These are phyloP conservation scores for Cyberlindnera galapagoensis DNA, from an alignment of 805 yeast genomes.

Conservation along the genomic window DNA sequence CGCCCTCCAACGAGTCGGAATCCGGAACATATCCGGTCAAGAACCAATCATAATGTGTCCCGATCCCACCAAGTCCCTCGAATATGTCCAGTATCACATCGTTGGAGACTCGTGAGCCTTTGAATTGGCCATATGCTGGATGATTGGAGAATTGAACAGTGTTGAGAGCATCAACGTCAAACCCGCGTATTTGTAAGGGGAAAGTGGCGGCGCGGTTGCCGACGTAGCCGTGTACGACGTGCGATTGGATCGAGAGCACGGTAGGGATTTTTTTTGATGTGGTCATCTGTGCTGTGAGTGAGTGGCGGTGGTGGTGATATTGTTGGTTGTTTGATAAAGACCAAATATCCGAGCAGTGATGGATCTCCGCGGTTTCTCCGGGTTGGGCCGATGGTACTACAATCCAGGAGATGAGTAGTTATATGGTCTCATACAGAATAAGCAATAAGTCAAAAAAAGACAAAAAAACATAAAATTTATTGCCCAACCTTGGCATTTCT, in stretches of 20 bases:
- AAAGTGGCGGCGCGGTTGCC: constrained; percentile 90
- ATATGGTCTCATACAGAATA: too few species aligned
- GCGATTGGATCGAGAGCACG: constrained; percentile 67
- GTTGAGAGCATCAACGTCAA: constrained; percentile 90
- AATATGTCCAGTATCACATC: constrained; percentile 42
- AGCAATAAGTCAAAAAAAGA: too few species aligned
- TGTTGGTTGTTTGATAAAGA: too few species aligned
- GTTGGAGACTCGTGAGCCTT: constrained; percentile 48
- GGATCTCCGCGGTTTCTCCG: too few species aligned
- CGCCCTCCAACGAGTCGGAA: constrained; percentile 44
- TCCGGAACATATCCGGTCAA: constrained; percentile 78
- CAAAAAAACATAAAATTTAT: too few species aligned
- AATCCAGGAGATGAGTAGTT: too few species aligned
- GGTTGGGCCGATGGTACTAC: too few species aligned
- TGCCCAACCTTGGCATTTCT: too few species aligned
- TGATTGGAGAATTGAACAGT: constrained; percentile 89
- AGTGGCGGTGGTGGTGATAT: not conserved
- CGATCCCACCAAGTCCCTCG: constrained; percentile 46
- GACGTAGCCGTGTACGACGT: constrained; percentile 93
- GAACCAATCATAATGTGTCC: constrained; percentile 53
- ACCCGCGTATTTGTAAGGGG: constrained; percentile 78
- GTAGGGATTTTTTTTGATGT: constrained; percentile 6
- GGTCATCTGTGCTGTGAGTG: not conserved
- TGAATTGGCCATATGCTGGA: constrained; percentile 74
- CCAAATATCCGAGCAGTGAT: too few species aligned